Conservation (phyloP, 2,329 filamentous ascomycete genomes). For the Neopestalotiopsis rosae region DNA sequence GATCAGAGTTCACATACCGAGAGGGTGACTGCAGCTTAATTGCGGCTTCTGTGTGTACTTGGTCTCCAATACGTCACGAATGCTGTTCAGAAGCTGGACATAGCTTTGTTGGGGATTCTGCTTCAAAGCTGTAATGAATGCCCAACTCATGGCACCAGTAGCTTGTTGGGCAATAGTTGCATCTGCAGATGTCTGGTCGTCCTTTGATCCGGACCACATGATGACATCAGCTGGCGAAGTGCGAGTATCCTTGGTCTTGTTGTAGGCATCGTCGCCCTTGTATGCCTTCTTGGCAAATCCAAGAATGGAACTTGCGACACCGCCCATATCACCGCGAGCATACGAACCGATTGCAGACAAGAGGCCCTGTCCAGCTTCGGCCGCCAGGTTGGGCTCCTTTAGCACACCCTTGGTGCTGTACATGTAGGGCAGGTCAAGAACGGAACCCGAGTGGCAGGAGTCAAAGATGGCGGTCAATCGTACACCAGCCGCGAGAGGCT, state of each 20-base stretch:
- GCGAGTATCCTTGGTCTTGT: constrained; percentile 84
- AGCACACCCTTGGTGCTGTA: constrained; percentile 73
- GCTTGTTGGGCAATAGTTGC: constrained; percentile 90
- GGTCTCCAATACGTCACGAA: constrained; percentile 85
- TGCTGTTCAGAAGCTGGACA: constrained; percentile 93
- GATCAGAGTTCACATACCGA: constrained; percentile 68
- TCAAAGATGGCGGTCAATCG: constrained; percentile 68
- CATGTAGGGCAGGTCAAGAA: constrained; percentile 70
- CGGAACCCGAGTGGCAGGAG: constrained; percentile 71
- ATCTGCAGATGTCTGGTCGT: constrained; percentile 94
- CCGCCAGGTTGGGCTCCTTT: constrained; percentile 72
- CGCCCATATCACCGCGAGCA: constrained; percentile 75
- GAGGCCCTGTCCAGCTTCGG: constrained; percentile 69
- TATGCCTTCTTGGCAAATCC: constrained; percentile 90
- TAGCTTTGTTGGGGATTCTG: constrained; percentile 99
- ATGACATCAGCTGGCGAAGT: constrained; percentile 94
- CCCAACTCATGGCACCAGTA: constrained; percentile 98
- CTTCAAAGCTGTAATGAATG: constrained; percentile 89
- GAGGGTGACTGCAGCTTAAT: constrained; percentile 92
- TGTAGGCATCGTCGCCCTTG: constrained; percentile 78
- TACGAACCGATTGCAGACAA: constrained; percentile 65
- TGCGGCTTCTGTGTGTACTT: constrained; percentile 97
- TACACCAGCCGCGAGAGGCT: constrained; percentile 60
- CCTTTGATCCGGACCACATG: constrained; percentile 98
- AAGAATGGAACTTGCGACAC: constrained; percentile 81